Base-by-base conservation (phyloP, 805 yeast species). In the Candida arabinofermentans region DNA sequence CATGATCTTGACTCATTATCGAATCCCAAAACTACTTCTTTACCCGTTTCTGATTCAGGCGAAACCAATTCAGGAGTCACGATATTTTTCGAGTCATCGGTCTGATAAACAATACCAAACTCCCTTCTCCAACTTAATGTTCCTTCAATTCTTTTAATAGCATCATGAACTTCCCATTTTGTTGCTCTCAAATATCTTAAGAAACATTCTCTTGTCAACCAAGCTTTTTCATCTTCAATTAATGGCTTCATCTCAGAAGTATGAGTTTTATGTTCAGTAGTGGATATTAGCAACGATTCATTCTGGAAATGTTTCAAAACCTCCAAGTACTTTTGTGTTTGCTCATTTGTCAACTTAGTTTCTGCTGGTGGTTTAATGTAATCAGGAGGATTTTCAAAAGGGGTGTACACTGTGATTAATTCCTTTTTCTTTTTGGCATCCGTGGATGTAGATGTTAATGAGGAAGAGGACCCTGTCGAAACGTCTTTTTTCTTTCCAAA, bases 41-140 rank as follows among this genome's bases (percentile, higher is more conserved):
- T 93, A 42, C 99, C 99, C 0, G 95, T 83, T 59, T 80, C 90
- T 61, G 86, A 85, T 66, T 93, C 97, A 2, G 65, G 72, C 0
- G 77, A 61, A 12, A 77, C 74, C 17, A 74, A 53, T 6, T 75
- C 79, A 3, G 83, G 72, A 21, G 77, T 81, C 26, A 83, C 65
- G 1, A 42, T 49, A 48, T 75, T 76, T 42, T 72, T 50, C 32
- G 72, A 66, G 24, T 69, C 81, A 46, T 71, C 77, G 18, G 62
- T 74, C 51, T 57, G 58, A 39, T 52, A 39, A 32, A 72, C 62
- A 27, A 85, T 81, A 19, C 97, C 97, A 59, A 89, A 90, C 51
- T 86, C 91, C 53, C 97, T 79, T 68, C 99, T 79, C 99, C 99
- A 93, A 3, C 86, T 81, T 17, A 93, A 51, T 0, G 98, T 83